Percentiles rank a stretch among this genome's conserved stretches.
Conservation (phyloP, 352 stramenopile species). For the Pythium dissimile region DNA sequence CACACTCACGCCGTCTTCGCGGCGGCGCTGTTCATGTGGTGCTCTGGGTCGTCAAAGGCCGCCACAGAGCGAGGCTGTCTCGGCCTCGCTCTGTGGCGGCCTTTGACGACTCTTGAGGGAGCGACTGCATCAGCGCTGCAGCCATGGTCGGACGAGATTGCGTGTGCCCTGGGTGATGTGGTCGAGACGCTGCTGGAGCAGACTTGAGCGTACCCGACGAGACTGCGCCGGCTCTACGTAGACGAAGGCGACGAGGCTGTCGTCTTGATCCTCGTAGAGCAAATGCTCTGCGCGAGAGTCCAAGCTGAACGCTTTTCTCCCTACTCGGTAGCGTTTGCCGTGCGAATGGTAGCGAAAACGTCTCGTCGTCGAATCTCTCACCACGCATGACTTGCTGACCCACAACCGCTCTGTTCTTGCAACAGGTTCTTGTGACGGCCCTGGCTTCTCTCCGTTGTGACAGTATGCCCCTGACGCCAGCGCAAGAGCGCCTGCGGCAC, state of each 20-base stretch:
- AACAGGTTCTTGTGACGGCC: too few species aligned
- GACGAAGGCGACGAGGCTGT: slow-evolving; percentile 3
- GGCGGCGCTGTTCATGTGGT: too few species aligned
- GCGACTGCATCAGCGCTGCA: background rate
- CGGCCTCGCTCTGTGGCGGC: too few species aligned
- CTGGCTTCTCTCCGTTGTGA: too few species aligned
- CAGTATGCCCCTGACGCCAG: too few species aligned
- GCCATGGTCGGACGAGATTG: background rate
- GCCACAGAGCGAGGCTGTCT: background rate
- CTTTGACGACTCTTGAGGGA: background rate
- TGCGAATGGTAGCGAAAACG: background rate
- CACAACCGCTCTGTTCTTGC: background rate
- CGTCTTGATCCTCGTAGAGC: slow-evolving; percentile 1
- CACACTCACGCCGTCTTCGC: too few species aligned
- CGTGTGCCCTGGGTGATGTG: background rate
- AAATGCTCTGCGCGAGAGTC: background rate
- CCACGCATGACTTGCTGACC: background rate
- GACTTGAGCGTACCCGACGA: background rate
- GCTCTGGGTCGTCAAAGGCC: background rate
- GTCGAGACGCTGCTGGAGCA: slow-evolving; percentile 15
- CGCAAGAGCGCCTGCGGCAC: too few species aligned
- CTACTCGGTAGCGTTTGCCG: slow-evolving; percentile 8
- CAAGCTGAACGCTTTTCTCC: slow-evolving; percentile 3
- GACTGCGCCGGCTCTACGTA: slow-evolving; percentile 10
- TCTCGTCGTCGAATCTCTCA: too few species aligned